Percentiles rank a stretch among this genome's conserved stretches.
phyloP scores from a whole-genome alignment of 257 asterid species.

The Solanum chiquidenum region DNA sequence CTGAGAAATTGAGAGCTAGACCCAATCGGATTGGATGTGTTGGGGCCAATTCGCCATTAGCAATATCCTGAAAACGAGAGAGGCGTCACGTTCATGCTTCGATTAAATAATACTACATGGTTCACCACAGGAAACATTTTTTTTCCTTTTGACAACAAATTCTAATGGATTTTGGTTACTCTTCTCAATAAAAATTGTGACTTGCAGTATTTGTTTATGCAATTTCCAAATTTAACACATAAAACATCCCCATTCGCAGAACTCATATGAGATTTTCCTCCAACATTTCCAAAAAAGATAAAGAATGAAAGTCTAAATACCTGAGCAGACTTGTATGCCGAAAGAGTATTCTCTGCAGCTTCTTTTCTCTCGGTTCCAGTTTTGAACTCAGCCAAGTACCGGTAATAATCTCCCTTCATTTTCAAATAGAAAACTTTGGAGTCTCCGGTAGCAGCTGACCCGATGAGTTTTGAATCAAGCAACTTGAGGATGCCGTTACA shows the following conservation, averaged over 20 bases:
- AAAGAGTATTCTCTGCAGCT: constrained; percentile 81
- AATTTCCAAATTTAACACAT: neutral
- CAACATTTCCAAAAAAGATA: neutral
- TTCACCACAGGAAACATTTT: neutral
- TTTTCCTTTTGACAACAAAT: neutral
- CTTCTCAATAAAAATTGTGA: neutral
- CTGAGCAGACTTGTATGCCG: constrained; percentile 84
- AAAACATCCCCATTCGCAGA: neutral
- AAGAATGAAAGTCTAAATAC: neutral
- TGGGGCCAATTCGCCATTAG: constrained; percentile 64
- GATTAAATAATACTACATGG: neutral
- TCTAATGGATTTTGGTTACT: neutral
- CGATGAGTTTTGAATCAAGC: neutral
- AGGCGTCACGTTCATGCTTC: neutral
- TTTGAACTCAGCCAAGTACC: constrained; percentile 59
- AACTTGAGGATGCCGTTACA: neutral
- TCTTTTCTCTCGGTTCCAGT: constrained; percentile 63
- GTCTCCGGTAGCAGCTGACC: neutral
- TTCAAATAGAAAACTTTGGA: neutral
- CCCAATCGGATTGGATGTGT: constrained; percentile 85
- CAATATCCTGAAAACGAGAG: constrained; percentile 45
- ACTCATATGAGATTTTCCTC: neutral
- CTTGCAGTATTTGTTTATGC: neutral
- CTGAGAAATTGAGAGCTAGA: constrained; percentile 78
- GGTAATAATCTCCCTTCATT: neutral